phyloP scores from a whole-genome alignment of 495 filamentous ascomycete species.

The Parathielavia appendiculata region DNA sequence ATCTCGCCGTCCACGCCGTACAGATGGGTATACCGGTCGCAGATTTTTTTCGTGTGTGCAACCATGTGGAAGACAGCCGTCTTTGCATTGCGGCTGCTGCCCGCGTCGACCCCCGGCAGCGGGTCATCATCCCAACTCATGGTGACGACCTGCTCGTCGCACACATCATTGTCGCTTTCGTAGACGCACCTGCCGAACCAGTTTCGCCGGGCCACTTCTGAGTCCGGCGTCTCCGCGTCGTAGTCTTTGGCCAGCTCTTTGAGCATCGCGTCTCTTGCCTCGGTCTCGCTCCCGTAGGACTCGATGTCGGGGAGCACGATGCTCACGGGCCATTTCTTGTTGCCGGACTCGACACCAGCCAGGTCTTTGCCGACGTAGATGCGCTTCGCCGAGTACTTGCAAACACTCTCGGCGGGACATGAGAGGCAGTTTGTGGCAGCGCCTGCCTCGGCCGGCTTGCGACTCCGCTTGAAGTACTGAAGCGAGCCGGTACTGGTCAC shows the following conservation, averaged over 20 bases:
- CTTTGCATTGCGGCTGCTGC: constrained; percentile 59
- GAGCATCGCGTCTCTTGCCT: constrained; percentile 39
- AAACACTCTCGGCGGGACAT: constrained; percentile 64
- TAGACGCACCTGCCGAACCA: constrained; percentile 96
- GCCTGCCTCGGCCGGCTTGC: constrained; percentile 71
- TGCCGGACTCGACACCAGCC: constrained; percentile 47
- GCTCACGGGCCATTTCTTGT: constrained; percentile 73
- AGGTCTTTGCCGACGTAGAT: constrained; percentile 61
- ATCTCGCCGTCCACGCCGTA: constrained; percentile 87
- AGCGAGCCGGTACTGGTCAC: constrained; percentile 68
- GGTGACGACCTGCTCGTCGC: constrained; percentile 85
- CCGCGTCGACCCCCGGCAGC: constrained; percentile 8
- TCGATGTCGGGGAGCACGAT: constrained; percentile 91
- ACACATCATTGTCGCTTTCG: constrained; percentile 85
- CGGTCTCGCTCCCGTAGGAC: constrained; percentile 49
- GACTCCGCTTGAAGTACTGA: constrained; percentile 62
- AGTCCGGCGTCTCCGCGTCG: constrained; percentile 41
- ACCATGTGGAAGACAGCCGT: constrained; percentile 92
- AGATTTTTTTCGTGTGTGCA: constrained; percentile 80
- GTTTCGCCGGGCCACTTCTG: constrained; percentile 54
- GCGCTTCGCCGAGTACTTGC: constrained; percentile 74
- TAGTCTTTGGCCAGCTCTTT: constrained; percentile 65
- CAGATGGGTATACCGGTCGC: constrained; percentile 71
- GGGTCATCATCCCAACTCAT: constrained; percentile 75
- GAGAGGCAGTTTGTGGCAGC: constrained; percentile 81